Base-by-base conservation (phyloP, 257 asterid genomes). In the Solanum chaucha region DNA sequence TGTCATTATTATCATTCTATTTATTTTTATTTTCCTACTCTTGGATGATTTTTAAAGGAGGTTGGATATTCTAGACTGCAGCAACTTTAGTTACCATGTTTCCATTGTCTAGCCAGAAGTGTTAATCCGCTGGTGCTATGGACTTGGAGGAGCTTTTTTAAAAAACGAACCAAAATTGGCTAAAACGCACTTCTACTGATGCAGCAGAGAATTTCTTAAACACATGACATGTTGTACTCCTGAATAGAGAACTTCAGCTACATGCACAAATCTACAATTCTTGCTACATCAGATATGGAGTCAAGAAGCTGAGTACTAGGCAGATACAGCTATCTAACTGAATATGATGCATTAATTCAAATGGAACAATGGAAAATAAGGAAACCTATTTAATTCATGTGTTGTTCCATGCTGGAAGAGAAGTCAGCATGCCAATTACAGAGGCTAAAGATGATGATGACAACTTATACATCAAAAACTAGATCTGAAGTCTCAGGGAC, bases 401-500 rank as follows among this genome's bases (percentile, higher is more conserved):
- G 65, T 44, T 41, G 38, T 55, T 51, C 35, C 83, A 81, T 40
- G 51, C 75, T 38, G 84, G 46, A 78, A 74, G 24, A 35, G 36
- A 80, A 80, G 44, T 17, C 67, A 17, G 67, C 41, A 48, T 17
- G 85, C 67, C 41, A 80, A 46, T 46, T 48, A 83, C 68, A 19
- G 74, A 86, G 83, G 85, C 32, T 71, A 67, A 86, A 55, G 11
- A 26, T 26, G 30, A 75, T 40, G 81, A 72, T 19, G 28, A 19
- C 12, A 81, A 48, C 64, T 48, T 10, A 83, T 28, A n/a, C 64
- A 84, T 30, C 19, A 72, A 26, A 74, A 36, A 40, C 40, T 81
- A 38, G n/a, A 84, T 48, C 32, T 35, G 72, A 77, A 85, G 75
- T 19, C 73, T 78, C 59, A 58, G 71, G 82, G 91, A 88, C 15